Evolutionary conservation across 176 grass and related monocot genomes (phyloP), one percentile per base, ranked within the genome.

Genomic region (Coix lacrymajobi): DNA sequence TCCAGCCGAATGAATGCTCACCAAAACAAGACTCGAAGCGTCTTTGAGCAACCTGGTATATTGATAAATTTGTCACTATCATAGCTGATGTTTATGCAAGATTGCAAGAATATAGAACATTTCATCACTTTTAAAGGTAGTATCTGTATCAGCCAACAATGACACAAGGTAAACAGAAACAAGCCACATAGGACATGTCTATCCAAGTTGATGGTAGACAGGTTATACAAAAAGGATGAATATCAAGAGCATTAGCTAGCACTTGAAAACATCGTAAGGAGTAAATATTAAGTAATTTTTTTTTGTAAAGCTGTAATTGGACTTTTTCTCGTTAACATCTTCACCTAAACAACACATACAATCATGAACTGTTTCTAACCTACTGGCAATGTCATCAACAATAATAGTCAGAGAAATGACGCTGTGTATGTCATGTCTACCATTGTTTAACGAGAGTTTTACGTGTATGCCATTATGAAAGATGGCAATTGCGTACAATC

Each of bases 1-100:
- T 90, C 94, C 94, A 97, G 58, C 94, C 94, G 65, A 92, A 97
- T 45, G 89, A 94, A 30, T 58, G 60, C 20, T 67, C 76, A 34
- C 74, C 83, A 76, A 40, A 39, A 52, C 28, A 54, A 82, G 87
- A 92, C 10, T 88, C 33, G 32, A 97, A 97, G 22, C 82, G 85
- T 39, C 94, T 97, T 75, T 41, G 85, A 72, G 85, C 89, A 71
- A 97, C 87, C 92, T 97, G 89, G 40, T 75, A 85, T 36, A 71
- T 60, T 12, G 25, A 45, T 36, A 39, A 54, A 76, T 46, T 30
- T 65, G 41, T 81, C 77, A 85, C 34, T 64, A 44, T 71, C 44
- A 46, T 52, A 78, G 66, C 26, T 78, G 12, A 52, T 61, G 19
- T 37, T 79, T 62, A 76, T n/a, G 46, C 20, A 37, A 8, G 61